Evolutionary conservation across 805 yeast species (phyloP).

Genomic region (Metschnikowia drakensbergensis): DNA sequence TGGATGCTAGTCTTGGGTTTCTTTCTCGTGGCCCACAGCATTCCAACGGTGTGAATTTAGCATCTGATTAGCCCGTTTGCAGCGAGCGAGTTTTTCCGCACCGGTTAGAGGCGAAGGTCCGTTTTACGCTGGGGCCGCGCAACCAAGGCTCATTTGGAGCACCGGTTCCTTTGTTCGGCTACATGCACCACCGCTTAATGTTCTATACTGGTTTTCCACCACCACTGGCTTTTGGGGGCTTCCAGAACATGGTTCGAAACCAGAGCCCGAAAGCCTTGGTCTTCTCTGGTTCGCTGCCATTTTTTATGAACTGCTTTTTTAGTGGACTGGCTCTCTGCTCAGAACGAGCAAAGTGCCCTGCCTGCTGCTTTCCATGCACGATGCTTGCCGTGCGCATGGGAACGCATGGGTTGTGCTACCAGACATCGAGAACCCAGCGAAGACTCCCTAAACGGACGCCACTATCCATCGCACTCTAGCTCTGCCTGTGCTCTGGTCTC

Average conservation of each 20-base stretch:
- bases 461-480: too few species aligned
- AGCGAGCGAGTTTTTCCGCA: constrained; percentile 1
- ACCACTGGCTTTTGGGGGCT: too few species aligned
- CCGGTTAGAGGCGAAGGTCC: not conserved
- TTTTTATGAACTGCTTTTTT: too few species aligned
- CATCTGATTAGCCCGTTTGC: not conserved
- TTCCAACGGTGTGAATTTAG: not conserved
- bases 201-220: too few species aligned
- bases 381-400: not conserved
- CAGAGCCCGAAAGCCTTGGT: too few species aligned
- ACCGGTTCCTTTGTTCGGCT: not conserved
- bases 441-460: too few species aligned
- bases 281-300: too few species aligned
- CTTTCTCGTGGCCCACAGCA: too few species aligned
- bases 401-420: not conserved
- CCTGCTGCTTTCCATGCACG: not conserved
- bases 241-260: too few species aligned
- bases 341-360: not conserved
- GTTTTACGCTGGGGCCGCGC: not conserved
- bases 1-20: too few species aligned
- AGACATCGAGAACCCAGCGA: not conserved
- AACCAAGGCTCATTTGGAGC: not conserved
- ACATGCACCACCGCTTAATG: not conserved
- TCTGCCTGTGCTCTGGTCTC: too few species aligned
- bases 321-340: not conserved